Percentiles rank a stretch among this genome's conserved stretches.
phyloP scores from a whole-genome alignment of 176 grass and related monocot species.

The Rhipidocladum racemiflorum region DNA sequence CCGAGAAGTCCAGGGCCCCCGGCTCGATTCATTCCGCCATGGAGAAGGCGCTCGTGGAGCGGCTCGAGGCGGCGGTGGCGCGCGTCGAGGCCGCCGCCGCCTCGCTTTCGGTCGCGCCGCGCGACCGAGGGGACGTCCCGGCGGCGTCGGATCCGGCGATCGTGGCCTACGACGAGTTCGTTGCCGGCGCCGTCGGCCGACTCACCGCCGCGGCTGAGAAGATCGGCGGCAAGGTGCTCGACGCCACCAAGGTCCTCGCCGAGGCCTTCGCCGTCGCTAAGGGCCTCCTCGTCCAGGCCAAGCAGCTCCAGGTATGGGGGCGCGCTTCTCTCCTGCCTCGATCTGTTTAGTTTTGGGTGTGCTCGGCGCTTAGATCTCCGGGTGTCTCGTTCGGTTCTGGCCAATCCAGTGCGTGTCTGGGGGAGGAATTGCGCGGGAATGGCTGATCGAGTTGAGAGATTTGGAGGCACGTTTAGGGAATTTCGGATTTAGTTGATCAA shows the following conservation, averaged over 20 bases:
- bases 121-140: slow-evolving; percentile 27
- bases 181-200: slow-evolving; percentile 46
- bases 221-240: slow-evolving; percentile 87
- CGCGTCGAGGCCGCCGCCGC: slow-evolving; percentile 65
- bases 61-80: slow-evolving; percentile 84
- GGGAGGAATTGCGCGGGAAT: neutral
- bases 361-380: slow-evolving; percentile 20
- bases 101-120: slow-evolving; percentile 35
- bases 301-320: slow-evolving; percentile 60
- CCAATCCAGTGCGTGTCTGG: neutral
- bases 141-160: slow-evolving; percentile 63
- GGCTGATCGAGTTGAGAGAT: slow-evolving; percentile 2
- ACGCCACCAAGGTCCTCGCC: slow-evolving; percentile 65
- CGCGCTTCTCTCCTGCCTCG: neutral
- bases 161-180: slow-evolving; percentile 79
- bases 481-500: neutral
- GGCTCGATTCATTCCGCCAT: slow-evolving; percentile 37
- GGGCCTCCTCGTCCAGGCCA: slow-evolving; percentile 76
- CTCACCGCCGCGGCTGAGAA: slow-evolving; percentile 63
- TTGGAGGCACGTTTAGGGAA: neutral
- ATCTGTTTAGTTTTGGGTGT: neutral
- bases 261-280: slow-evolving; percentile 70
- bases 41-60: slow-evolving; percentile 71
- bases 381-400: neutral
- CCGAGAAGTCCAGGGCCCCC: neutral